Evolutionary conservation across 495 filamentous ascomycete genomes (phyloP).

Genomic region (Annulohypoxylon moriforme): DNA sequence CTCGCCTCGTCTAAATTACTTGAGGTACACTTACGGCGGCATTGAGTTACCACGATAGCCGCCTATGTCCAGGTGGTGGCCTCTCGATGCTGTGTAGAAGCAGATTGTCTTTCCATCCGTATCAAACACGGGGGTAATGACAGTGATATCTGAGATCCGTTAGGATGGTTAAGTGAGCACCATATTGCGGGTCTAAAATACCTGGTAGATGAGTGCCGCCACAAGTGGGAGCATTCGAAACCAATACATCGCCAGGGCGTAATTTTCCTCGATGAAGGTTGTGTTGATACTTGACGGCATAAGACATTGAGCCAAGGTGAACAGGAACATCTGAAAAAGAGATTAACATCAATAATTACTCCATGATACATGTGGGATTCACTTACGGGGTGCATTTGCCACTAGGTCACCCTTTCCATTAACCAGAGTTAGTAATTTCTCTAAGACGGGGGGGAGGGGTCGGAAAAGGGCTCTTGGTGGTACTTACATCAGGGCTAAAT

Average conservation of each 20-base stretch:
- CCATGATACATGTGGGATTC: not conserved
- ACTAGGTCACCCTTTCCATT: slow-evolving; percentile 75
- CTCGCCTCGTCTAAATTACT: slow-evolving; percentile 56
- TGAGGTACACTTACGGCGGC: slow-evolving; percentile 75
- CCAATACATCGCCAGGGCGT: slow-evolving; percentile 90
- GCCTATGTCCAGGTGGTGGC: slow-evolving; percentile 97
- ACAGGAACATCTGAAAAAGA: slow-evolving; percentile 74
- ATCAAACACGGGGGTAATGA: slow-evolving; percentile 90
- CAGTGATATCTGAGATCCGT: slow-evolving; percentile 74
- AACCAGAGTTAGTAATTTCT: not conserved
- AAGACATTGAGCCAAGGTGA: slow-evolving; percentile 90
- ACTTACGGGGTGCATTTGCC: slow-evolving; percentile 81
- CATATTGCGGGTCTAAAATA: not conserved
- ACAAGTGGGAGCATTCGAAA: slow-evolving; percentile 94
- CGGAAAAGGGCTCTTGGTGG: not conserved
- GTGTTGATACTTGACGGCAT: slow-evolving; percentile 88
- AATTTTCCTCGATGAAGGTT: slow-evolving; percentile 91
- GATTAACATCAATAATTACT: not conserved
- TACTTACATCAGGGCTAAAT: slow-evolving; percentile 73
- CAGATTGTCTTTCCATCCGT: slow-evolving; percentile 82
- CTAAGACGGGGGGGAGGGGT: too few species aligned
- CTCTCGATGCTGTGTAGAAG: slow-evolving; percentile 95
- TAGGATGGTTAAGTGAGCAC: not conserved
- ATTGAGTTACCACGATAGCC: slow-evolving; percentile 91
- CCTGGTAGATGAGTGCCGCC: slow-evolving; percentile 82